Evolutionary conservation across 139 green algal genomes (phyloP).

Genomic region (Ulvella scutata): DNA sequence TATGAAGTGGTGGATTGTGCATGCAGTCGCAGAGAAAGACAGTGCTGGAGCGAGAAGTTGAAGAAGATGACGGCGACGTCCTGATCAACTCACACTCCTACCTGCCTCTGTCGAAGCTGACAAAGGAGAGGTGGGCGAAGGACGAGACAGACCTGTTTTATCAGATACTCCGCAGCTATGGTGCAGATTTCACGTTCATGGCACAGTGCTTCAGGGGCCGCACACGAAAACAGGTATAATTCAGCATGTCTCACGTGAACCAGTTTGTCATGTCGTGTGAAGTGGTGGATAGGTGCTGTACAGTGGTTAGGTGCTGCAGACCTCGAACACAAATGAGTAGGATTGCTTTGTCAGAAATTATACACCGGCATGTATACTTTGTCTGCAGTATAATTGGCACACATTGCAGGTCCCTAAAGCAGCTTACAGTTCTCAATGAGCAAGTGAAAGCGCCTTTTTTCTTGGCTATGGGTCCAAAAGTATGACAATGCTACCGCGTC

Average conservation of each 20-base stretch:
- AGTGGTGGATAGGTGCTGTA: too few species aligned
- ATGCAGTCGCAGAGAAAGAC: background rate
- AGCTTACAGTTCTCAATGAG: too few species aligned
- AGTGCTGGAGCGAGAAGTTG: background rate
- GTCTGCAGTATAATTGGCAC: too few species aligned
- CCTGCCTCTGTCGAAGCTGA: background rate
- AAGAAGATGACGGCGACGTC: background rate
- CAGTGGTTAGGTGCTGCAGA: too few species aligned
- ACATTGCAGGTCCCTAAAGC: too few species aligned
- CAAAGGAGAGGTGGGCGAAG: background rate
- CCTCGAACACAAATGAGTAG: too few species aligned
- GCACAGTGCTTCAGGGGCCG: background rate
- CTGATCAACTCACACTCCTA: slow-evolving; percentile 1
- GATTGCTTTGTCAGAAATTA: too few species aligned
- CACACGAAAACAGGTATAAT: background rate
- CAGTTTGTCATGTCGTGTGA: too few species aligned
- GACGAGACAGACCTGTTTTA: background rate
- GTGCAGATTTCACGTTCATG: slow-evolving; percentile 1
- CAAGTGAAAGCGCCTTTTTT: too few species aligned
- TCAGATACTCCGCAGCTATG: background rate
- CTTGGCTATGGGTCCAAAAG: too few species aligned
- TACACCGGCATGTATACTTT: too few species aligned
- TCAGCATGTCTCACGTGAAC: background rate
- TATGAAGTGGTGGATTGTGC: background rate
- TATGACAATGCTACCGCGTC: too few species aligned